Evolutionary conservation across 345 rosid species (phyloP).

Genomic region (Syzygium aromaticum): DNA sequence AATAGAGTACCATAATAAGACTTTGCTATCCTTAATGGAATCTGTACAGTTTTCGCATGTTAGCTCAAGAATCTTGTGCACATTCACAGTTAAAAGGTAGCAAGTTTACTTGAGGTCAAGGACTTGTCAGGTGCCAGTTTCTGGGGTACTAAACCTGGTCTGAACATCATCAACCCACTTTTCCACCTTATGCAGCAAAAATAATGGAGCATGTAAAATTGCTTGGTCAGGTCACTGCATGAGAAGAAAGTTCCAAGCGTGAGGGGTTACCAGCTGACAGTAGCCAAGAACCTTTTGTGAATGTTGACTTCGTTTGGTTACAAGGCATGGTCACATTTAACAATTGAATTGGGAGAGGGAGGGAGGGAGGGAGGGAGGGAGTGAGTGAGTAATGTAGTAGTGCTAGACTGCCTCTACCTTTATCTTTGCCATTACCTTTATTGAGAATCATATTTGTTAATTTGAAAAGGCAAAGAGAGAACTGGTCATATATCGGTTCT

Average conservation of each 20-base stretch:
- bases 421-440: not conserved
- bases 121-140: not conserved
- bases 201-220: not conserved
- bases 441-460: not conserved
- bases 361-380: not conserved
- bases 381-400: not conserved
- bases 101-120: not conserved
- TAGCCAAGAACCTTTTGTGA: not conserved
- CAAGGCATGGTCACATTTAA: not conserved
- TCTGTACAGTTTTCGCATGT: not conserved
- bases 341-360: not conserved
- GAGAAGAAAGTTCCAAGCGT: not conserved
- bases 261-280: not conserved
- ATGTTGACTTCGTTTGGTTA: not conserved
- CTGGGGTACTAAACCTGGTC: not conserved
- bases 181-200: not conserved
- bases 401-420: not conserved
- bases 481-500: not conserved
- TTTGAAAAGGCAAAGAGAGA: not conserved
- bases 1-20: not conserved
- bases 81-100: not conserved
- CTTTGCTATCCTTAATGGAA: not conserved
- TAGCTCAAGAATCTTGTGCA: not conserved
- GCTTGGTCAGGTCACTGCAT: not conserved
- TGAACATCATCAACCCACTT: not conserved